Base-by-base conservation (phyloP, 176 grass and related monocot species). In the Canna indica region DNA sequence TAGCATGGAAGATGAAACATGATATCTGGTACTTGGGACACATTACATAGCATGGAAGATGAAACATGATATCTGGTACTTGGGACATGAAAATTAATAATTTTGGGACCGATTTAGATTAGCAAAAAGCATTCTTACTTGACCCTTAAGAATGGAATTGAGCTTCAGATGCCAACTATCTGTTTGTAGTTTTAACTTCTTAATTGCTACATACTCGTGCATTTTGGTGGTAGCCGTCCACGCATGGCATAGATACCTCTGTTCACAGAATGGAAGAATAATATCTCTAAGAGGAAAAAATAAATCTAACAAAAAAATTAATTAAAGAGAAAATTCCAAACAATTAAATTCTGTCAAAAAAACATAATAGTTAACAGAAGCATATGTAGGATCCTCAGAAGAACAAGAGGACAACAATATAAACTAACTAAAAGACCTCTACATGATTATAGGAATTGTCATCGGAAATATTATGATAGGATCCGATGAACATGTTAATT, bases 231-330 rank as follows among this genome's bases (percentile, higher is more conserved):
- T 83, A 78, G 80, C 81, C 77, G 87, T 81, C 90, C 95, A 99
- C 50, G 87, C 84, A 90, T 90, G 75, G 81, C 72, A 90, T 67
- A 99, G 81, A 80, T 85, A 85, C 80, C 89, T 94, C 90, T 99
- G 82, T 17, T 5, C n/a, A 78, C 58, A 7, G 15, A 36, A 69
- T 17, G 64, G 79, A 58, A 44, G 34, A 15, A 33, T 44, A 44
- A 58, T 25, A 18, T 31, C 22, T 42, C 17, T 33, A n/a, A 7
- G 14, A 69, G 9, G 32, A 1, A 29, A 70, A 62, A 39, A 4
- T 61, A 66, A 60, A n/a, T 50, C 76, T 47, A 80, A 45, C 28
- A 48, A 24, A 56, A 31, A 61, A 65, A 63, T 39, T 67, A 22
- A 48, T 67, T n/a, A 39, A 57, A 57, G 46, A 80, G 35, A 16